Percentiles rank a stretch among this genome's conserved stretches.
These are phyloP conservation scores for Lepidium campestre DNA, from an alignment of 441 rosid genomes.

Conservation along the genomic window DNA sequence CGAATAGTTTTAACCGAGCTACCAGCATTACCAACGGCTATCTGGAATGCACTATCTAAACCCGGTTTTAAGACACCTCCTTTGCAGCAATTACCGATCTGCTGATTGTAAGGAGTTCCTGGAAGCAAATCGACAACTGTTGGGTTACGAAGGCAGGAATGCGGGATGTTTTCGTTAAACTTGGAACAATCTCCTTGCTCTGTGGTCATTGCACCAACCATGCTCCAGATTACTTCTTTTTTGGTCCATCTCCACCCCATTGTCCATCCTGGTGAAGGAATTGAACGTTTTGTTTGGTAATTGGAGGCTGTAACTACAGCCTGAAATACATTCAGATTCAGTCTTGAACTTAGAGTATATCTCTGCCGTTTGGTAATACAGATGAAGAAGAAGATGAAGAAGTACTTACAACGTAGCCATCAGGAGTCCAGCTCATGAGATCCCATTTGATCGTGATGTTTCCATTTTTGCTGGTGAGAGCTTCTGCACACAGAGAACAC, in stretches of 20 bases:
- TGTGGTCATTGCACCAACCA: conserved; percentile 36
- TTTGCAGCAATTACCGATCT: conserved; percentile 38
- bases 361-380: neutral
- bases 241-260: conserved; percentile 62
- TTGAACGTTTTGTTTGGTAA: conserved; percentile 48
- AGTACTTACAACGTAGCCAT: conserved; percentile 64
- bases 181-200: conserved; percentile 37
- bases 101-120: conserved; percentile 24
- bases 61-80: conserved; percentile 32
- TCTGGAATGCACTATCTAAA: conserved; percentile 6
- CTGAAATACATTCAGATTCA: conserved; percentile 16
- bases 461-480: conserved; percentile 35
- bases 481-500: conserved; percentile 26
- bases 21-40: conserved; percentile 15
- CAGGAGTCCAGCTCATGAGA: conserved; percentile 52
- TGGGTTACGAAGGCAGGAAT: conserved; percentile 27
- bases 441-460: conserved; percentile 73
- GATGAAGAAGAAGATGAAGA: neutral
- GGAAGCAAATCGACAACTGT: conserved; percentile 28
- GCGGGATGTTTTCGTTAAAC: conserved; percentile 28
- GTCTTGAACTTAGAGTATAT: neutral
- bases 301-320: conserved; percentile 51
- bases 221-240: conserved; percentile 56
- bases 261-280: conserved; percentile 50
- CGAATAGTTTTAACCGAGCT: neutral